These are phyloP conservation scores for Thelonectria rubi DNA, from an alignment of 2,329 filamentous ascomycete genomes.

Conservation along the genomic window DNA sequence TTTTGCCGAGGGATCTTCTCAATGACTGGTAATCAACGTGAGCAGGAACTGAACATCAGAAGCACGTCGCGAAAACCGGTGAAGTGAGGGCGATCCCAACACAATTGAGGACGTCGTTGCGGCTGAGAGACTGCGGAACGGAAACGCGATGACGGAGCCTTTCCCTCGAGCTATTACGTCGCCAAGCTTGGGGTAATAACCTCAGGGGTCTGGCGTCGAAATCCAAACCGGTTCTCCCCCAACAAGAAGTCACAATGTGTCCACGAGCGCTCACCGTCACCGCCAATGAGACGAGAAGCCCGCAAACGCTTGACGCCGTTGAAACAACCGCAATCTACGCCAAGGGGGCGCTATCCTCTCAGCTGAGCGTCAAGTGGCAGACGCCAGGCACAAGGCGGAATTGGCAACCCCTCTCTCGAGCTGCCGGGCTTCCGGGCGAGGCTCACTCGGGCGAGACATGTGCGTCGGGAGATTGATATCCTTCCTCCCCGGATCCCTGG, in stretches of 20 bases:
- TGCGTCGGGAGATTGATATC: slow-evolving; percentile 1
- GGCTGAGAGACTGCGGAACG: neutral
- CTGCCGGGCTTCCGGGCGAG: slow-evolving; percentile 12
- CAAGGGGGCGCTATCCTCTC: slow-evolving; percentile 35
- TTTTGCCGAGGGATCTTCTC: slow-evolving; percentile 2
- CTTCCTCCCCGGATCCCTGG: neutral
- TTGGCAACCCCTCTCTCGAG: slow-evolving; percentile 1
- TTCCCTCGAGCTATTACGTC: neutral
- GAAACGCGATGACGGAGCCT: neutral
- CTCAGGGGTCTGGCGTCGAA: neutral
- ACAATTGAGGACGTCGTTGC: neutral
- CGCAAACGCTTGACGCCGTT: slow-evolving; percentile 14
- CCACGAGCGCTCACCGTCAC: neutral
- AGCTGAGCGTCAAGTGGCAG: slow-evolving; percentile 31
- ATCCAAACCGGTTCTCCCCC: neutral
- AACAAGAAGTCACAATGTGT: neutral
- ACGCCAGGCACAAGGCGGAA: slow-evolving; percentile 28
- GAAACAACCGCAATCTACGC: slow-evolving; percentile 17
- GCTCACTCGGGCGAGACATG: neutral
- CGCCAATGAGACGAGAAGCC: neutral
- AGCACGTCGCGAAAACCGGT: neutral
- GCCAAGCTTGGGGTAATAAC: neutral
- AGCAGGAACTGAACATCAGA: neutral
- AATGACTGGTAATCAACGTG: neutral
- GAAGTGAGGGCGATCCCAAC: neutral